phyloP scores from a whole-genome alignment of 106 monocot genomes.

The Dioscorea alata region DNA sequence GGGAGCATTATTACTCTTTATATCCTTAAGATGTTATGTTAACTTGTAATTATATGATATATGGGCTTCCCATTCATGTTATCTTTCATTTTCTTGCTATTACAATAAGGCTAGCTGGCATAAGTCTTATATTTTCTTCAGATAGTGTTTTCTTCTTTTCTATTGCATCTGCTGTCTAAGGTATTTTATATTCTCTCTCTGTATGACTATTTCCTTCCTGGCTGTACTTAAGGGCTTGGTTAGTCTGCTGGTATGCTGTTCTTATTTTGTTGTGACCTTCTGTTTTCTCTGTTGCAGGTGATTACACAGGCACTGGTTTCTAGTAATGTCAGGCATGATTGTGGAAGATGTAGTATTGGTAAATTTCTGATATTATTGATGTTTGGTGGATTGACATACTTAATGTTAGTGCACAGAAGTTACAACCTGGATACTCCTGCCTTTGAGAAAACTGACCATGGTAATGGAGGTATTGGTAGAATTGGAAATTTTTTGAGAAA shows the following conservation, averaged over 20 bases:
- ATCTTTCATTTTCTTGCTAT: neutral
- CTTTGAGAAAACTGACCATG: constrained; percentile 12
- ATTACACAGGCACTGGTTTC: constrained; percentile 40
- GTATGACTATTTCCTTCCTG: neutral
- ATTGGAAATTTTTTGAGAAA: constrained; percentile 47
- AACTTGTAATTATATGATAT: no score
- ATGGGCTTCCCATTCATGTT: no score
- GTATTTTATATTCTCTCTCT: neutral
- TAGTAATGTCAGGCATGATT: constrained; percentile 30
- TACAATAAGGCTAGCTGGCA: neutral
- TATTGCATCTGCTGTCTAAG: no score
- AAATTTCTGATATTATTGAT: constrained; percentile 67
- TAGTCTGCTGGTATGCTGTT: neutral
- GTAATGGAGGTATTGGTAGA: constrained; percentile 12
- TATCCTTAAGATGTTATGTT: no score
- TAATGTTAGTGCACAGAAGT: constrained; percentile 32
- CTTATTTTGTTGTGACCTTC: neutral
- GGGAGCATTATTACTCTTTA: no score
- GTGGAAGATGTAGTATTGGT: constrained; percentile 53
- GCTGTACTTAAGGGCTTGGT: neutral
- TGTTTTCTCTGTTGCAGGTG: constrained; percentile 19
- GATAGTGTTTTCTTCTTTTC: neutral
- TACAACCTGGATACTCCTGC: constrained; percentile 11
- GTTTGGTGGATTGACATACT: constrained; percentile 53
- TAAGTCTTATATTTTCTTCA: neutral